Evolutionary conservation across 148 eudicot species (phyloP), one percentile per base, ranked within the genome.

Genomic region (Camellia lanceoleosa): DNA sequence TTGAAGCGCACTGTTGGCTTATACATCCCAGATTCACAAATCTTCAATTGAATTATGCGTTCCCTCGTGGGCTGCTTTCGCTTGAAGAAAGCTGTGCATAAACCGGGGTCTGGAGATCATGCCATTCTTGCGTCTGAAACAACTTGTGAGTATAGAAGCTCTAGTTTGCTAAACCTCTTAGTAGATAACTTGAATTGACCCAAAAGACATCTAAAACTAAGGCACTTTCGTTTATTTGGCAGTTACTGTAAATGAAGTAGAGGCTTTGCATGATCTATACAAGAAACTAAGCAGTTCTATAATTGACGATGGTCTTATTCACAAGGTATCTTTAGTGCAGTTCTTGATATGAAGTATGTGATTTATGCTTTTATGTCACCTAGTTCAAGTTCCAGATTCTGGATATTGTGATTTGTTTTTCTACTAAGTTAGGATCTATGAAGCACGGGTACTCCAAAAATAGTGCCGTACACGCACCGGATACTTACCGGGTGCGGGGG

Each of bases 201-300:
- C 47, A 18, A 13, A 49, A 4, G 58, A 19, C 16, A 49, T 63
- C 78, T 51, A 52, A 77, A 16, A 11, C 49, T 75, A 44, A 71
- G 55, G 42, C 7, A 30, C 3, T 54, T 47, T 14, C 18, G 65
- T 42, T 66, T 62, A 54, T 73, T 76, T 79, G 38, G 83, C 85
- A 89, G 91, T 89, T 83, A 85, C 81, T 12, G 63, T 78, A 46
- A 85, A 82, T 79, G 91, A 89, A 83, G 71, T 89, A 63, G 89
- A 89, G 79, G 89, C 89, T 20, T 61, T 89, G 43, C 80, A 81
- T 82, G 74, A 78, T 61, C 52, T 89, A 43, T 87, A 58, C 78
- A 83, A 80, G 83, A 78, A 65, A 62, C 52, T 87, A 76, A 89
- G 89, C 84, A 83, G 83, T 77, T 83, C 89, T 70, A 78, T 89